phyloP scores from a whole-genome alignment of 441 rosid genomes.

The Populus hybrid region DNA sequence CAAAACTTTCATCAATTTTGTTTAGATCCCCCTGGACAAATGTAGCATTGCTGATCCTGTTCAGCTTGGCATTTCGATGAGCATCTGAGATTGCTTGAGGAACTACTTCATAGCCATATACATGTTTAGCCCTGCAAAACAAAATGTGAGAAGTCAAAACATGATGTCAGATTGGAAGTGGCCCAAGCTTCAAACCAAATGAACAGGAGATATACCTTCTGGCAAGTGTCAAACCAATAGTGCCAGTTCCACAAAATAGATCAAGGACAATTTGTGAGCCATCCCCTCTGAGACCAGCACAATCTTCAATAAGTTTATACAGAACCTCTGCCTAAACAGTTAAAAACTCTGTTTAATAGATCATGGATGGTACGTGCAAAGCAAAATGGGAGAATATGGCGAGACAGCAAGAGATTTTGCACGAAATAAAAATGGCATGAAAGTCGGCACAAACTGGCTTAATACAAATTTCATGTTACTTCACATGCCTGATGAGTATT shows the following conservation, averaged over 20 bases:
- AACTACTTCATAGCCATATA: conserved; percentile 92
- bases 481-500: conserved; percentile 74
- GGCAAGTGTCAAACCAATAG: conserved; percentile 89
- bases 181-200: conserved; percentile 3
- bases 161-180: background rate
- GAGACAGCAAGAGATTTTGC: background rate
- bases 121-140: conserved; percentile 63
- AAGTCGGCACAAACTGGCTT: conserved; percentile 6
- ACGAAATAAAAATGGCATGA: background rate
- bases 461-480: background rate
- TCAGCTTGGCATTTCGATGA: conserved; percentile 66
- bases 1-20: conserved; percentile 77
- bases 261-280: conserved; percentile 91
- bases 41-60: conserved; percentile 75
- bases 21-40: conserved; percentile 94
- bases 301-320: conserved; percentile 79
- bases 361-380: conserved; percentile 2
- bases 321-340: conserved; percentile 78
- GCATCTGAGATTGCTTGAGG: conserved; percentile 92
- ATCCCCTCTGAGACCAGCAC: conserved; percentile 76
- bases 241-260: conserved; percentile 95
- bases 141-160: background rate
- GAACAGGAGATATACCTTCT: conserved; percentile 41
- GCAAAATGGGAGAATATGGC: conserved; percentile 9
- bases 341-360: conserved; percentile 12